phyloP scores from a whole-genome alignment of 202 grass and related monocot species.

The Schoenoplectus tabernaemontani region DNA sequence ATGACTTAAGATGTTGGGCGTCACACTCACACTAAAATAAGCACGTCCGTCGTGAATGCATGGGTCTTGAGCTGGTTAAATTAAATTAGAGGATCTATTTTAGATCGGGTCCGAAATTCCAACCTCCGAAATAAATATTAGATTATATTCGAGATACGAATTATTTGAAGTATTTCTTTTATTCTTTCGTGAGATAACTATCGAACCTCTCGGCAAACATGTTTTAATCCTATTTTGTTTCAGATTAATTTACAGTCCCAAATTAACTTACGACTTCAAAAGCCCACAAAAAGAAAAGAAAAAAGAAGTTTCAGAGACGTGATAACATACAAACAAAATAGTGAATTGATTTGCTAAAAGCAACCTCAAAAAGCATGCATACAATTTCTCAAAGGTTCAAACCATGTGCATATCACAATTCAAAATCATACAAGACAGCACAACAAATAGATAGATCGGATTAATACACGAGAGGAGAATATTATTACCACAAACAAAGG shows the following conservation, averaged over 20 bases:
- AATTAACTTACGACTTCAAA: too few relatives aligned
- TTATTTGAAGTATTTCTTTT: too few relatives aligned
- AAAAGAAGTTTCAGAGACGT: background rate
- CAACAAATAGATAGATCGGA: background rate
- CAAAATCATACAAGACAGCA: background rate
- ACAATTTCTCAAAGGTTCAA: background rate
- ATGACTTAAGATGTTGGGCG: too few relatives aligned
- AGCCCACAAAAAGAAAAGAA: too few relatives aligned
- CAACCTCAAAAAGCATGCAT: background rate
- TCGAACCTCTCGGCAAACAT: too few relatives aligned
- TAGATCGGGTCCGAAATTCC: background rate
- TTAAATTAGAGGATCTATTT: background rate
- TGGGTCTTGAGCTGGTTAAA: too few relatives aligned
- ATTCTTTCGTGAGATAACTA: too few relatives aligned
- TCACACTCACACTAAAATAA: too few relatives aligned
- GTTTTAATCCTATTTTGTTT: too few relatives aligned
- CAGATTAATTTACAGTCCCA: too few relatives aligned
- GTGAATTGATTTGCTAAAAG: background rate
- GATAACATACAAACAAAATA: background rate
- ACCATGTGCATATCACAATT: background rate
- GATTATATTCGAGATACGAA: background rate
- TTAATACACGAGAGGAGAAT: background rate
- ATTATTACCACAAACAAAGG: background rate
- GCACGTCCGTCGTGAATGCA: too few relatives aligned
- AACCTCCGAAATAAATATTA: background rate